Base-by-base conservation (phyloP, 192 early-diverging fungal genomes). In the Backusella parvicylindrica region DNA sequence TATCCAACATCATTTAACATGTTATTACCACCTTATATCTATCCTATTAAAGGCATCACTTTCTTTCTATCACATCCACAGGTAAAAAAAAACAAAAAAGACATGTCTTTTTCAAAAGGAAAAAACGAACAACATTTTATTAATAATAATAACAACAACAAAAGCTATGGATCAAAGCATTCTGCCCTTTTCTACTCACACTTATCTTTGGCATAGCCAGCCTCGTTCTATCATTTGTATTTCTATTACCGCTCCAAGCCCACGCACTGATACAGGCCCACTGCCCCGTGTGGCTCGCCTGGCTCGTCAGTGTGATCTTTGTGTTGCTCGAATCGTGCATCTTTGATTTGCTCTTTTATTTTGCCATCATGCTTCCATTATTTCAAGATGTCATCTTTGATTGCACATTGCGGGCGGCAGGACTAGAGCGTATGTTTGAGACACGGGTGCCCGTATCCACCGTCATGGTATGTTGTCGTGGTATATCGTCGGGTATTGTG, bases 361-460 rank as follows among this genome's bases (percentile, higher is more conserved):
- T 87, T 72, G 79, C 84, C 4, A 88, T 92, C 23, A 71, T 83
- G 41, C 64, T 90, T 11, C 90, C 91, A 28, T 79, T 88, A 9
- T 87, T 85, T 43, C 82, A 87, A 72, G 91, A 91, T 70, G 79
- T 78, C 11, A 73, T 90, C 1, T 90, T 90, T 74, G 90, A 91
- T 53, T 78, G 81, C 7, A 83, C 83, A 5, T 50, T 89, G 23
- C 84, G 80, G 28, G 65, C 84, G 18, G 73, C 81, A 36, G 88
- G 86, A 0, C n/a, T 89, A 33, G 64, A 56, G 4, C 75, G 82
- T 9, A 80, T 88, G 68, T 78, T 89, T 26, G 78, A 85, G 33
- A 71, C 64, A 33, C 80, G 81, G 13, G 82, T 82, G 12, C 83
- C 81, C 47, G 73, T 78, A 0, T 74, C 74, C 12, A 77, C 83